Base-by-base conservation (phyloP, 163 green algal genomes). In the Volvox carteri region DNA sequence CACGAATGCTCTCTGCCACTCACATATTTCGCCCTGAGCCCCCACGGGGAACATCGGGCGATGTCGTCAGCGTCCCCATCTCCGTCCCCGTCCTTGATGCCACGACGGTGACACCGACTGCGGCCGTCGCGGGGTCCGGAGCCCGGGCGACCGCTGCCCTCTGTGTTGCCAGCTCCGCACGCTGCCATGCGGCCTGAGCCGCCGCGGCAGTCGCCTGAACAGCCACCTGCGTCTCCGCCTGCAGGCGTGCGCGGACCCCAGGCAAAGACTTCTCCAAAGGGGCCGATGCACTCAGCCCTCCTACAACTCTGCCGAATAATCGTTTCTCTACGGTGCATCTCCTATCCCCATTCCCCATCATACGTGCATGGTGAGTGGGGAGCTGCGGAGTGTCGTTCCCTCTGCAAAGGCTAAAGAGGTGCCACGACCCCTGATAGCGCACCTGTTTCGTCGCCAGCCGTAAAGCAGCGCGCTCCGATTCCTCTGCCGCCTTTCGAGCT, bases 401-500 rank as follows among this genome's bases (percentile, higher is more conserved):
- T n/a, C n/a, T n/a, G n/a, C n/a, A n/a, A n/a, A n/a, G n/a, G n/a
- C n/a, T n/a, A n/a, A n/a, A n/a, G n/a, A n/a, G n/a, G n/a, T n/a
- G n/a, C n/a, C n/a, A n/a, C n/a, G n/a, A n/a, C n/a, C n/a, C n/a
- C n/a, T n/a, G n/a, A n/a, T n/a, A n/a, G n/a, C 83, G 1, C 14
- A 92, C 89, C 89, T 89, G 85, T 60, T 90, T 90, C 19, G 85
- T 37, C 25, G 89, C 85, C 6, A 78, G 30, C 46, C 73, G 39
- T 35, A 92, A 46, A 2, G 85, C 89, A 11, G 46, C 68, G 6
- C 86, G 85, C 68, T 92, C 89, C 23, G 89, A 92, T 42, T 92
- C 85, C 85, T 92, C 89, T 18, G 89, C 89, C 28, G 79, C 74
- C 70, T 86, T 90, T 2, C 89, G 85, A 2, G 89, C 84, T 16